Evolutionary conservation across 2,329 filamentous ascomycete species (phyloP).

Genomic region (Cladophialophora yegresii): DNA sequence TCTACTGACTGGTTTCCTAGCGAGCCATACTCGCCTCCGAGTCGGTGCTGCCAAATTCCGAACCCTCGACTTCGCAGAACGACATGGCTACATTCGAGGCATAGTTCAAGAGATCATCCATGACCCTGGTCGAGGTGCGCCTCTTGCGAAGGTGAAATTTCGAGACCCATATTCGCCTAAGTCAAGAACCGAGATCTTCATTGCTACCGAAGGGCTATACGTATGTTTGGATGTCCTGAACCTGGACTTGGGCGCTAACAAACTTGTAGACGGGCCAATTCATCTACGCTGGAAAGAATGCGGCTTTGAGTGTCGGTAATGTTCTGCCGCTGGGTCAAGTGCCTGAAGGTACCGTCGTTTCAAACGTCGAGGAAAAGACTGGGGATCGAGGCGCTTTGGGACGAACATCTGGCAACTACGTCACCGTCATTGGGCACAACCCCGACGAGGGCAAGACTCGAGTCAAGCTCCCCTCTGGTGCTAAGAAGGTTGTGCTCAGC

Average conservation of each 20-base stretch:
- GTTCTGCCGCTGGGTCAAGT: conserved; percentile 90
- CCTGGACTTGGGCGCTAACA: neutral
- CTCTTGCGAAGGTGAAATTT: conserved; percentile 95
- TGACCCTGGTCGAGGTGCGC: conserved; percentile 96
- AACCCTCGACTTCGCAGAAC: conserved; percentile 92
- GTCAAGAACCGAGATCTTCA: conserved; percentile 98
- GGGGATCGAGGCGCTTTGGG: conserved; percentile 96
- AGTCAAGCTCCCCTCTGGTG: conserved; percentile 97
- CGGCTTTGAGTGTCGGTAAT: conserved; percentile 94
- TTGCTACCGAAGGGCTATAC: conserved; percentile 95
- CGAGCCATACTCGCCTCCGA: conserved; percentile 85
- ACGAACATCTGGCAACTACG: conserved; percentile 98
- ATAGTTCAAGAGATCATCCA: conserved; percentile 78
- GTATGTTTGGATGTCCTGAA: neutral
- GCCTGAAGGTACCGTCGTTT: conserved; percentile 98
- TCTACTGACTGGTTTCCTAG: conserved; percentile 46
- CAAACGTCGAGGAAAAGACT: conserved; percentile 98
- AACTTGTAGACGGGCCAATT: conserved; percentile 71
- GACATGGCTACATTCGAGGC: conserved; percentile 96
- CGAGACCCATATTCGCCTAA: conserved; percentile 98
- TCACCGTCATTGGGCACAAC: conserved; percentile 97
- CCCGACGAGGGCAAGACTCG: conserved; percentile 99
- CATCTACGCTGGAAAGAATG: conserved; percentile 99
- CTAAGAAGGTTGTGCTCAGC: conserved; percentile 98
- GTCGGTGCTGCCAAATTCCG: conserved; percentile 95